Evolutionary conservation across 345 rosid genomes (phyloP), one percentile per base, ranked within the genome.

Genomic region (Abelmoschus esculentus): DNA sequence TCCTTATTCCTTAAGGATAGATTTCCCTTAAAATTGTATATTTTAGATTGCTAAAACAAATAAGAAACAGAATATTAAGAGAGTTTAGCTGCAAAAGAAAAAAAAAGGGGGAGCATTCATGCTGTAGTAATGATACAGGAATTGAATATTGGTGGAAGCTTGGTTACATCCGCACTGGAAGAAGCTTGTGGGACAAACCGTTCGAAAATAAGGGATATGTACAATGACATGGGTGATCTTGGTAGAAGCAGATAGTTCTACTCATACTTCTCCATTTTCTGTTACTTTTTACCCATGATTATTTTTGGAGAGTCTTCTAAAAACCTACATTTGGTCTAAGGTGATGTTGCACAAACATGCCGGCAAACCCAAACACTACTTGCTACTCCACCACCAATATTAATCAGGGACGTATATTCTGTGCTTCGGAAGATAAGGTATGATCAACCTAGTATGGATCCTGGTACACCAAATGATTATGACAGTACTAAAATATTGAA

Each of bases 321-420:
- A 72, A 31, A 0, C 2, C 72, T n/a, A 36, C 22, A 58, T 74
- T 58, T 81, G 69, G 46, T 71, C 65, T 31, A 70, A 93, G 98
- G 98, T 75, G 98, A 90, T 65, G 98, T 89, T 66, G 98, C 98
- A 75, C 97, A 89, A 84, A 79, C 70, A 62, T 90, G 90, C 76
- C 86, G 96, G 71, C 93, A 90, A 81, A 93, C 87, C 9, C 97
- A 92, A 77, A 80, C 80, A 62, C 81, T 93, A 68, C 92, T 93
- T 60, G 83, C 85, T 74, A 90, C 88, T 73, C 89, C 90, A 67
- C 81, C 91, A 5, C 90, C 78, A 17, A 92, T 90, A 77, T 80
- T 89, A 47, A 67, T 93, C 40, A 86, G 79, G 77, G 90, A 90
- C 73, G 92, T 93, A 34, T 84, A 81, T 77, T 84, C 84, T 57